phyloP scores from a whole-genome alignment of 2,329 filamentous ascomycete species.

The Fusarium keratoplasticum region DNA sequence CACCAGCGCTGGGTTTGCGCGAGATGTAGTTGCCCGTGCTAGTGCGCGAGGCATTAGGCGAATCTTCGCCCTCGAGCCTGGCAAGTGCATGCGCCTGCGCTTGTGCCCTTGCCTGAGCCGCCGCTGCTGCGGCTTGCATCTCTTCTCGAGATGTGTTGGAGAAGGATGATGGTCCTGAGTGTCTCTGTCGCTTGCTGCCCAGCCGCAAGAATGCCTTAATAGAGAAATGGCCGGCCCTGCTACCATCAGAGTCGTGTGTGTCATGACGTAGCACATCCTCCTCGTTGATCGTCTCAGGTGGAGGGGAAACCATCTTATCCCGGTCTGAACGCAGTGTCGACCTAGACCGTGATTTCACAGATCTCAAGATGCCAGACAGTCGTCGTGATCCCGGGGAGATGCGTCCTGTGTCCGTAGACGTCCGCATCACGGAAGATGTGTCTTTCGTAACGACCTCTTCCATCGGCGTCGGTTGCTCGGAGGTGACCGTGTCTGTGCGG shows the following conservation, averaged over 20 bases:
- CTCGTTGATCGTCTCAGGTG: constrained; percentile 57
- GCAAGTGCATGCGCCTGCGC: constrained; percentile 51
- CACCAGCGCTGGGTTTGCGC: constrained; percentile 52
- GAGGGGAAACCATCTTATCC: constrained; percentile 52
- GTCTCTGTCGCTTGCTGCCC: constrained; percentile 68
- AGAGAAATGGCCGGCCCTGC: constrained; percentile 58
- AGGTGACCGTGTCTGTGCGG: constrained; percentile 43
- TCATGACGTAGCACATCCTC: constrained; percentile 64
- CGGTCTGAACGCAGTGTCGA: constrained; percentile 59
- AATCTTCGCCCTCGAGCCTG: constrained; percentile 50
- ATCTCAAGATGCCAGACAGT: constrained; percentile 56
- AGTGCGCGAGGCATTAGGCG: constrained; percentile 21
- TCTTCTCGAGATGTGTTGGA: constrained; percentile 93
- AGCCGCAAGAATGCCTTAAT: constrained; percentile 84
- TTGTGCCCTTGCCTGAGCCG: constrained; percentile 44
- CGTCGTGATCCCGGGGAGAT: constrained; percentile 42
- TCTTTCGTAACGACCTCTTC: constrained; percentile 41
- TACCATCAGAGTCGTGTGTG: constrained; percentile 68
- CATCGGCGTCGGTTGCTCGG: constrained; percentile 38
- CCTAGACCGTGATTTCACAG: constrained; percentile 62
- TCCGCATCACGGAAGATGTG: constrained; percentile 28
- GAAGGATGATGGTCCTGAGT: constrained; percentile 78
- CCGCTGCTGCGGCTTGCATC: constrained; percentile 63
- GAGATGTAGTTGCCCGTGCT: constrained; percentile 44
- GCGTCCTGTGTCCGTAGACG: constrained; percentile 38